These are phyloP conservation scores for Zymoseptoria passerinii DNA, from an alignment of 2,329 filamentous ascomycete species.

Conservation along the genomic window DNA sequence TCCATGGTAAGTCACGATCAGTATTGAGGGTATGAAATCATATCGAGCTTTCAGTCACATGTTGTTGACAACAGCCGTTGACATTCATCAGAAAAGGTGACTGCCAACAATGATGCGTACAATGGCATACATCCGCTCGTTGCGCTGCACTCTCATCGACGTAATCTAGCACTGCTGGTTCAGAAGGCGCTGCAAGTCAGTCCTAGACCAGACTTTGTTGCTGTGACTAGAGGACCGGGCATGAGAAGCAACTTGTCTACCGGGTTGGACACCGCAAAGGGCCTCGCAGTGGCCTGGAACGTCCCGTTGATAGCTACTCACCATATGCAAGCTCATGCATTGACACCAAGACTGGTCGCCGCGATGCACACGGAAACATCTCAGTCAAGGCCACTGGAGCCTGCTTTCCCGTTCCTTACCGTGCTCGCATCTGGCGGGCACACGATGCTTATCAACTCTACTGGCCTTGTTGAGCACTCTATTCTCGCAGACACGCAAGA, in stretches of 20 bases:
- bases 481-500: slow-evolving; percentile 68
- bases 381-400: slow-evolving; percentile 26
- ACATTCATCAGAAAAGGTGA: slow-evolving; percentile 54
- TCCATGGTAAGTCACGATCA: slow-evolving; percentile 43
- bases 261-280: slow-evolving; percentile 79
- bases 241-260: slow-evolving; percentile 72
- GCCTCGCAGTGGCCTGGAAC: slow-evolving; percentile 72
- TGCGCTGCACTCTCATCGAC: slow-evolving; percentile 67
- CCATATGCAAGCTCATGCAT: slow-evolving; percentile 94
- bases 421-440: slow-evolving; percentile 89
- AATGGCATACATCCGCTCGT: slow-evolving; percentile 72
- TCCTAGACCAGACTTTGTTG: slow-evolving; percentile 66
- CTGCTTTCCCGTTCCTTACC: slow-evolving; percentile 74
- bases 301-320: slow-evolving; percentile 79
- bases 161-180: slow-evolving; percentile 60
- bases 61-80: neutral
- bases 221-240: slow-evolving; percentile 82
- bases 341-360: slow-evolving; percentile 66
- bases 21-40: neutral
- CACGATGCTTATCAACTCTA: slow-evolving; percentile 73
- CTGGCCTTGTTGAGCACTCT: slow-evolving; percentile 57
- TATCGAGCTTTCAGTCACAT: too few species aligned
- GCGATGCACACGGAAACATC: slow-evolving; percentile 6
- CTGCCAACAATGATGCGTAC: slow-evolving; percentile 66
- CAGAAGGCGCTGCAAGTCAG: slow-evolving; percentile 41